Percentiles rank a stretch among this genome's conserved stretches.
Conservation (phyloP, 148 eudicot species). For the Fagopyrum esculentum region DNA sequence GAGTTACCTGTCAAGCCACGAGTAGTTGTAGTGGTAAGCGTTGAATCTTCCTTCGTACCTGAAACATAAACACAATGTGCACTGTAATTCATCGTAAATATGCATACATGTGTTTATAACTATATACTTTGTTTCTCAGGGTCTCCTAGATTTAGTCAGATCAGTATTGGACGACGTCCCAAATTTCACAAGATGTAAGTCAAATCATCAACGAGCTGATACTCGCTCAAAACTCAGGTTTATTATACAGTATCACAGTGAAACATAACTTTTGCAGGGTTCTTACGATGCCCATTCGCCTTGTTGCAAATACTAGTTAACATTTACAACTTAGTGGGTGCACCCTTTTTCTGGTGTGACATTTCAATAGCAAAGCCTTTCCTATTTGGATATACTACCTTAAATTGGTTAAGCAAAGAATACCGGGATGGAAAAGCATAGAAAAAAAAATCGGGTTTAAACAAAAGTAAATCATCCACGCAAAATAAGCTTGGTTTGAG, state of each 20-base stretch:
- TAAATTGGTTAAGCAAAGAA: too few species aligned
- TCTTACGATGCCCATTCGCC: slow-evolving; percentile 51
- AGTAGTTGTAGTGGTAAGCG: slow-evolving; percentile 52
- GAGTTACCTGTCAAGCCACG: slow-evolving; percentile 92
- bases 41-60: slow-evolving; percentile 1
- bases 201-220: background rate
- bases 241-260: background rate
- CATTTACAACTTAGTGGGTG: slow-evolving; percentile 29
- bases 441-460: too few species aligned
- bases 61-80: background rate
- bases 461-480: too few species aligned
- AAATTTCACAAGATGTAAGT: slow-evolving; percentile 58
- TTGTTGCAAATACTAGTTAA: slow-evolving; percentile 30
- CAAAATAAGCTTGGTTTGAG: too few species aligned
- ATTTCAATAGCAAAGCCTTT: too few species aligned
- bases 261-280: slow-evolving; percentile 46
- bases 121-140: slow-evolving; percentile 27
- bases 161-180: slow-evolving; percentile 69
- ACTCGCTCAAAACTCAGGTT: background rate
- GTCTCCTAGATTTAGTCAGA: slow-evolving; percentile 41
- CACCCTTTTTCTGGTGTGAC: too few species aligned
- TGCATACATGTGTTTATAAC: background rate
- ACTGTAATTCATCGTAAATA: background rate
- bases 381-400: too few species aligned
- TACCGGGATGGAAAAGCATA: too few species aligned